A percentile compares a stretch with the other conserved stretches of the same genome.
Conservation (phyloP, 441 rosid species). For the Raphanus hybrid region DNA sequence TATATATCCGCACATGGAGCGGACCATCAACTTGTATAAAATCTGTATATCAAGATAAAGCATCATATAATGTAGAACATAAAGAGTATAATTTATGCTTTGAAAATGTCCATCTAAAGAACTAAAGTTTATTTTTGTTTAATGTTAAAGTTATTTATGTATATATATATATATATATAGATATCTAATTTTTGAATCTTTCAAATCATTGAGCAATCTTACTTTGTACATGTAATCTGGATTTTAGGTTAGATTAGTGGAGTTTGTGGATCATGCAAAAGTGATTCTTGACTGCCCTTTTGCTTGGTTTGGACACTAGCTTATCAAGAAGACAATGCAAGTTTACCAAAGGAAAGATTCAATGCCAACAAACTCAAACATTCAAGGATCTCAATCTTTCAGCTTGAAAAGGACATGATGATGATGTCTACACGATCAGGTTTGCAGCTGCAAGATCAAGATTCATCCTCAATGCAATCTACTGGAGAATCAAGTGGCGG, state of each 20-base stretch:
- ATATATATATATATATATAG: too few relatives aligned
- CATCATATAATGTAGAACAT: not conserved
- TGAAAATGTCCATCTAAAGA: not conserved
- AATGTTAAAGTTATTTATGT: not conserved
- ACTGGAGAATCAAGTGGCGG: slow-evolving; percentile 59
- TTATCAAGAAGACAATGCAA: slow-evolving; percentile 42
- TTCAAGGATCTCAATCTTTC: slow-evolving; percentile 39
- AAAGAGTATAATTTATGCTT: too few relatives aligned
- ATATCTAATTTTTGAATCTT: slow-evolving; percentile 17
- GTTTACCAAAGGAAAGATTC: slow-evolving; percentile 28
- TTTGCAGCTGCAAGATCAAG: slow-evolving; percentile 60
- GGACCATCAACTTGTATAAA: too few relatives aligned
- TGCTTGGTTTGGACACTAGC: slow-evolving; percentile 36
- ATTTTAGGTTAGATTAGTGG: not conserved
- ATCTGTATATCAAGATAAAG: too few relatives aligned
- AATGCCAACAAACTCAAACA: slow-evolving; percentile 28
- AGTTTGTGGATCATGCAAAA: not conserved
- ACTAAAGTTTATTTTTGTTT: not conserved
- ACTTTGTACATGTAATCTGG: too few relatives aligned
- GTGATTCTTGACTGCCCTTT: slow-evolving; percentile 16
- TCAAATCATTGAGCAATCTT: not conserved
- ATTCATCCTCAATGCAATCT: slow-evolving; percentile 67
- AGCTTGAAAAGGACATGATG: slow-evolving; percentile 55
- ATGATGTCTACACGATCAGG: slow-evolving; percentile 46
- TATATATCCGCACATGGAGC: too few relatives aligned